Evolutionary conservation across 2,329 filamentous ascomycete genomes (phyloP), one percentile per base, ranked within the genome.

Genomic region (Alternaria panax): DNA sequence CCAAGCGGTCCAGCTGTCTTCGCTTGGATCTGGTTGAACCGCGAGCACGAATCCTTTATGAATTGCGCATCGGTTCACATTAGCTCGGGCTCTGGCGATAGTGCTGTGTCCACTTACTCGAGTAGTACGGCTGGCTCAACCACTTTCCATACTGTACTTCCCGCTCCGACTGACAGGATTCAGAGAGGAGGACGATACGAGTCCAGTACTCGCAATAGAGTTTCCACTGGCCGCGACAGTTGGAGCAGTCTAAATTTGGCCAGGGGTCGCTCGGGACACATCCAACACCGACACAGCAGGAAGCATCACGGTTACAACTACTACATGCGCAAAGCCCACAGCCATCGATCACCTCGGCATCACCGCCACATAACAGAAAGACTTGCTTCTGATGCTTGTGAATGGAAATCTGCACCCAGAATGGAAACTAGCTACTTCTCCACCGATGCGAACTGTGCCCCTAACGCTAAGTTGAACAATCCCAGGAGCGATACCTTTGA

Each of bases 11-110:
- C 57, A 30, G 77, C 74, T 16, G 59, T 82, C 24, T 82, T 82
- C 60, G 77, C 77, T 7, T 82, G 78, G 80, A 78, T 77, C 6
- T 82, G 79, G 81, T 67, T 80, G 57, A 83, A 82, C 54, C 75
- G 80, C n/a, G 79, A 82, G 69, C 69, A 80, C 53, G 79, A 82
- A 60, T 76, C 79, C 63, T 79, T 77, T 59, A 80, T 80, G 78
- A 79, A 78, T 56, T 83, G 80, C 57, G 78, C 79, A 9, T 70
- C 73, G 7, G 78, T 83, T 40, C 73, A 75, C 2, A 82, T 83
- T 59, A 66, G 68, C 12, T 56, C 11, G 14, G 27, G 54, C 38
- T 22, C 16, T 51, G n/a, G 46, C 7, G 50, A 65, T 30, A 50
- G 42, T 24, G 57, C 43, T 25, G 38, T 51, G 22, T 53, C 46